Conservation (phyloP, 1,284 basidiomycete species). For the Apiotrichum laibachii region DNA sequence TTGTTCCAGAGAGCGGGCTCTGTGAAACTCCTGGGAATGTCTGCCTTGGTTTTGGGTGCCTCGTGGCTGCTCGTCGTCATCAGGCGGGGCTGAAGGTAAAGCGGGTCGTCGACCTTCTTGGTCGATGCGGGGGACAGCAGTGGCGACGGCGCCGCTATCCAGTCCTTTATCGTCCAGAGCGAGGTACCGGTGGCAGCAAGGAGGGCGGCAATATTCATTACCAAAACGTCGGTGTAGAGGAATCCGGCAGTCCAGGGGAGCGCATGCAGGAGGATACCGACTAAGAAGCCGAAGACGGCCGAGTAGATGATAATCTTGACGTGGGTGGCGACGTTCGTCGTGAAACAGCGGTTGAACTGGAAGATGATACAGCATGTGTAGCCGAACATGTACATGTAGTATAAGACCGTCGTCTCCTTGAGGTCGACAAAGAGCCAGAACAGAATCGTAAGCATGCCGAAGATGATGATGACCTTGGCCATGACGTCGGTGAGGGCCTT, state of each 20-base stretch:
- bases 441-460: slow-evolving; percentile 9
- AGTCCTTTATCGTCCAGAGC: slow-evolving; percentile 9
- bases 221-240: slow-evolving; percentile 13
- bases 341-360: slow-evolving; percentile 19
- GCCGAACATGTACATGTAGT: slow-evolving; percentile 13
- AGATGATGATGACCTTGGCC: slow-evolving; percentile 12
- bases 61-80: not conserved
- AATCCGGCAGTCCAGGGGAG: slow-evolving; percentile 10
- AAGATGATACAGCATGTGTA: slow-evolving; percentile 16
- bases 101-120: not conserved
- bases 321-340: slow-evolving; percentile 13
- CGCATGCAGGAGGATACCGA: slow-evolving; percentile 7
- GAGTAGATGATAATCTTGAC: slow-evolving; percentile 13
- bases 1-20: not conserved
- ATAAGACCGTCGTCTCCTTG: slow-evolving; percentile 12
- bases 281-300: slow-evolving; percentile 1
- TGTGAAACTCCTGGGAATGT: slow-evolving; percentile 7
- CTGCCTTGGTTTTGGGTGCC: not conserved
- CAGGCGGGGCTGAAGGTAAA: slow-evolving; percentile 7
- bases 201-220: slow-evolving; percentile 7
- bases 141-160: not conserved
- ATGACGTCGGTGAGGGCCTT: slow-evolving; percentile 9
- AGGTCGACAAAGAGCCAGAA: slow-evolving; percentile 15
- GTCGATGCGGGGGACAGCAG: not conserved
- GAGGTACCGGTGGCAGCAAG: slow-evolving; percentile 7